Conservation (phyloP, 1,139 yeast species). For the Taiozyma sp. region DNA sequence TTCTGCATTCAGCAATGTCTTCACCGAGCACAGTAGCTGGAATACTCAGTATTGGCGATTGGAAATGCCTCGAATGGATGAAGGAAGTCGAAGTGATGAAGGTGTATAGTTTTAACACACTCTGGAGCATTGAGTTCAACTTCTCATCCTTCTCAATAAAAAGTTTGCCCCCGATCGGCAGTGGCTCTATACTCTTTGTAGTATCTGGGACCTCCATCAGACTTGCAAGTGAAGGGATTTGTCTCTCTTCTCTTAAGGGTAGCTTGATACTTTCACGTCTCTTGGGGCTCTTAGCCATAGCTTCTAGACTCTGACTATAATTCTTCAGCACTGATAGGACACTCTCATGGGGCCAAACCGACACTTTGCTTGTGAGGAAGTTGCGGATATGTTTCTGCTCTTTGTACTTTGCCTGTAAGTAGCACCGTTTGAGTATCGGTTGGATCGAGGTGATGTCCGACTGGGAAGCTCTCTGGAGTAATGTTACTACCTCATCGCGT, state of each 20-base stretch:
- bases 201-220: neutral
- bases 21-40: slow-evolving; percentile 21
- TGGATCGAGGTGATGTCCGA: slow-evolving; percentile 10
- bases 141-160: slow-evolving; percentile 5
- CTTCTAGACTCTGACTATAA: slow-evolving; percentile 8
- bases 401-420: slow-evolving; percentile 15
- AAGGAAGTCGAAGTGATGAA: slow-evolving; percentile 9
- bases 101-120: slow-evolving; percentile 15
- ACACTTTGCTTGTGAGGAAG: slow-evolving; percentile 16
- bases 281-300: slow-evolving; percentile 4
- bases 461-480: slow-evolving; percentile 5
- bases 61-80: slow-evolving; percentile 16
- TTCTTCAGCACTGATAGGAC: slow-evolving; percentile 7
- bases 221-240: slow-evolving; percentile 9
- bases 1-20: slow-evolving; percentile 17
- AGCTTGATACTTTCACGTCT: slow-evolving; percentile 3
- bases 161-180: slow-evolving; percentile 3
- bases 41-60: slow-evolving; percentile 10
- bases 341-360: slow-evolving; percentile 19
- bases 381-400: slow-evolving; percentile 16
- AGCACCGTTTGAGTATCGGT: slow-evolving; percentile 13
- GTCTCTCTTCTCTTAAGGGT: slow-evolving; percentile 9
- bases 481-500: slow-evolving; percentile 7
- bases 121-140: slow-evolving; percentile 12
- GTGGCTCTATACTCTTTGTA: slow-evolving; percentile 1